A percentile compares a stretch with the other conserved stretches of the same genome.
Conservation (phyloP, 225 moss, liverwort and hornwort species). For the Neckera pumila region DNA sequence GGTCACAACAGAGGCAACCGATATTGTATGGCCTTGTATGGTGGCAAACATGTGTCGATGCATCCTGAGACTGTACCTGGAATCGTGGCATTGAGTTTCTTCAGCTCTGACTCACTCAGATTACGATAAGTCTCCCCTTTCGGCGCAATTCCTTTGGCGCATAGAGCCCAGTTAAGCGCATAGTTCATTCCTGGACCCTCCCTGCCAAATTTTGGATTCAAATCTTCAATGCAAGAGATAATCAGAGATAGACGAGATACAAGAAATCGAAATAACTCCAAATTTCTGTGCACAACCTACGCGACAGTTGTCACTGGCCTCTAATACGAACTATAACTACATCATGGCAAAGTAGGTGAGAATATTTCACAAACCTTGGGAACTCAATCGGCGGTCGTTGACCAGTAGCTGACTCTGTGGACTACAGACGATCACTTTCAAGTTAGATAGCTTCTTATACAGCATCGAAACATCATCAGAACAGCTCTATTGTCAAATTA, state of each 20-base stretch:
- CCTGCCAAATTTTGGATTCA: slow-evolving; percentile 13
- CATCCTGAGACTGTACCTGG: slow-evolving; percentile 12
- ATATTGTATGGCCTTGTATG: neutral
- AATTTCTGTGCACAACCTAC: neutral
- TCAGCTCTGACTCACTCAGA: slow-evolving; percentile 33
- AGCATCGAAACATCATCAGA: neutral
- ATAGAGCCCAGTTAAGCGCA: slow-evolving; percentile 58
- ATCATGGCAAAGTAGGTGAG: neutral
- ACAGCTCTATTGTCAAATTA: neutral
- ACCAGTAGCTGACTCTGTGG: slow-evolving; percentile 9
- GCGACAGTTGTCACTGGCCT: neutral
- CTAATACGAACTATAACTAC: neutral
- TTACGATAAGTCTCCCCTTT: slow-evolving; percentile 49
- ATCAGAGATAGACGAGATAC: neutral
- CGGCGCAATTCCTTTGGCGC: slow-evolving; percentile 32
- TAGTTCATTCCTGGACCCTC: slow-evolving; percentile 50
- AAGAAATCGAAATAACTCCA: neutral
- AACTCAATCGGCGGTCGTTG: slow-evolving; percentile 21
- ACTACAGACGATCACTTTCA: slow-evolving; percentile 1
- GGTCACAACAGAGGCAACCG: neutral
- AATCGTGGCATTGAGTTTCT: slow-evolving; percentile 38
- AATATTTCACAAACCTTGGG: slow-evolving; percentile 31
- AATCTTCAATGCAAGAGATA: neutral
- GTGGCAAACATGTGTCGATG: neutral
- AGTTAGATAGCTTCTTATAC: neutral